A percentile compares a stretch with the other conserved stretches of the same genome.
phyloP scores from a whole-genome alignment of 1,139 yeast species.

The Geotrichum aggregatum region DNA sequence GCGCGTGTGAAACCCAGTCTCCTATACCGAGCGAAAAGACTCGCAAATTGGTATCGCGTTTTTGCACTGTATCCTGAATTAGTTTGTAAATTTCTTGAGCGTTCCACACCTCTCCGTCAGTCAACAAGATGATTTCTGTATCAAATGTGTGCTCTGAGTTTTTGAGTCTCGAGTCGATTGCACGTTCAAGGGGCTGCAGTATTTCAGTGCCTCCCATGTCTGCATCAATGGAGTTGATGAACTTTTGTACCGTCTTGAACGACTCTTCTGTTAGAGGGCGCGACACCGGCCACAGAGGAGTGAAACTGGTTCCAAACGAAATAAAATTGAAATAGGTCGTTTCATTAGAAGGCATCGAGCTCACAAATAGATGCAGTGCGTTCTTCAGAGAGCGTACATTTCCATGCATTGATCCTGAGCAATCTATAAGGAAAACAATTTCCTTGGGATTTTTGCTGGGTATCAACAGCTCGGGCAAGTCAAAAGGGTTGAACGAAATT shows the following conservation, averaged over 20 bases:
- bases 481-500: slow-evolving; percentile 10
- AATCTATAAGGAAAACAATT: slow-evolving; percentile 16
- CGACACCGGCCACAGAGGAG: slow-evolving; percentile 14
- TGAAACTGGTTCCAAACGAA: slow-evolving; percentile 15
- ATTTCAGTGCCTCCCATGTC: slow-evolving; percentile 21
- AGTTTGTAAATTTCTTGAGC: background rate
- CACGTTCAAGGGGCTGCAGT: slow-evolving; percentile 4
- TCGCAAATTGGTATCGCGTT: background rate
- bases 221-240: slow-evolving; percentile 6
- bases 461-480: background rate
- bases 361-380: slow-evolving; percentile 14
- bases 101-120: slow-evolving; percentile 17
- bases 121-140: slow-evolving; percentile 17
- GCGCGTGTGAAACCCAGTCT: slow-evolving; percentile 15
- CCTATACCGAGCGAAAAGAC: slow-evolving; percentile 19
- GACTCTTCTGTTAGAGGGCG: slow-evolving; percentile 8
- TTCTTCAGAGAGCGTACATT: slow-evolving; percentile 9
- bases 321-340: slow-evolving; percentile 14
- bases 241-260: slow-evolving; percentile 8
- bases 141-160: slow-evolving; percentile 1
- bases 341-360: slow-evolving; percentile 11
- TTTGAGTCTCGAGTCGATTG: slow-evolving; percentile 5
- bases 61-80: slow-evolving; percentile 3
- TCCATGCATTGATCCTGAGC: slow-evolving; percentile 17
- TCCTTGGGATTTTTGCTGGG: slow-evolving; percentile 11